A percentile compares a stretch with the other conserved stretches of the same genome.
Conservation (phyloP, 2,329 filamentous ascomycete species). For the Aureobasidium vineae region DNA sequence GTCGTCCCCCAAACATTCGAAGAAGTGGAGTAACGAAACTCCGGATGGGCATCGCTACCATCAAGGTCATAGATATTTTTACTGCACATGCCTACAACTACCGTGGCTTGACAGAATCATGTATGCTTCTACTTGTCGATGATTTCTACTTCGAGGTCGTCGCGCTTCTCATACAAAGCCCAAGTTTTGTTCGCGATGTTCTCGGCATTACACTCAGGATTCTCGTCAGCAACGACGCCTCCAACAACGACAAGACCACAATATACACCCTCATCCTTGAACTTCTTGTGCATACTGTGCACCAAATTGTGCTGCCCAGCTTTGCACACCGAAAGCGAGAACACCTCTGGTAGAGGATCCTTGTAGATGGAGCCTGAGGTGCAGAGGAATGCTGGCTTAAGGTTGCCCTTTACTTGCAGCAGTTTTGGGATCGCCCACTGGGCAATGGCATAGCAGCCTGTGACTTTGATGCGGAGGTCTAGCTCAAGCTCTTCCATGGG, state of each 20-base stretch:
- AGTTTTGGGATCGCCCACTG: constrained; percentile 50
- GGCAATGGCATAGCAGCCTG: constrained; percentile 50
- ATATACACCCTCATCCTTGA: constrained; percentile 45
- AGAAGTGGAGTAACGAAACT: too few relatives aligned
- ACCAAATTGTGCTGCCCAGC: constrained; percentile 54
- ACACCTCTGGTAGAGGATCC: constrained; percentile 49
- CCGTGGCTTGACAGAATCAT: too few relatives aligned
- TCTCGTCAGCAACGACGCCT: constrained; percentile 34
- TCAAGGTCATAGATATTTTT: too few relatives aligned
- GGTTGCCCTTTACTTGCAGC: constrained; percentile 31
- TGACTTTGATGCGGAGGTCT: constrained; percentile 53
- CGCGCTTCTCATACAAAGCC: constrained; percentile 45
- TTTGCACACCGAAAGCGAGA: constrained; percentile 53
- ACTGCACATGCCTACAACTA: too few relatives aligned
- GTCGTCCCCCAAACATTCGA: too few relatives aligned
- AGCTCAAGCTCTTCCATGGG: constrained; percentile 48
- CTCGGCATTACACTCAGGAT: constrained; percentile 40
- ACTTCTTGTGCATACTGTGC: constrained; percentile 46
- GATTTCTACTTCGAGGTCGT: constrained; percentile 42
- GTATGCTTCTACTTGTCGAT: neutral
- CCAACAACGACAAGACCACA: constrained; percentile 50
- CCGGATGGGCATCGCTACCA: too few relatives aligned
- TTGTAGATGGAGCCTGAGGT: constrained; percentile 45
- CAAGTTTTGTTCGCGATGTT: constrained; percentile 50
- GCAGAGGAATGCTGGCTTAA: constrained; percentile 32